phyloP scores from a whole-genome alignment of 2,329 filamentous ascomycete genomes.

The Colletotrichum eremochloae region DNA sequence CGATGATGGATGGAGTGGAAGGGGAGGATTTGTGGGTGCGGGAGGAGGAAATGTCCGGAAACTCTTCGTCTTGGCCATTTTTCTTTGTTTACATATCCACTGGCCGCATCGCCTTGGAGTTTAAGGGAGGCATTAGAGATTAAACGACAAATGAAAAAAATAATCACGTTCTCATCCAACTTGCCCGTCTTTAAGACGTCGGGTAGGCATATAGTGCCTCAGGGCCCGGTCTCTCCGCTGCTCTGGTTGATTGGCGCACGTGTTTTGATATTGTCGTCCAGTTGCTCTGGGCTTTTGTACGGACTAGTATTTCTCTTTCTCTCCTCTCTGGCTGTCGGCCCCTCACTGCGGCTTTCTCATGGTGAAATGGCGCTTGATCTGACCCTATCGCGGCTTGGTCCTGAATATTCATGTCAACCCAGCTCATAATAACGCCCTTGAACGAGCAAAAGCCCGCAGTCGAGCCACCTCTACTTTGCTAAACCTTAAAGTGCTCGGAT shows the following conservation, averaged over 20 bases:
- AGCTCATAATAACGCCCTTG: not conserved
- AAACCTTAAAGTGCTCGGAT: not conserved
- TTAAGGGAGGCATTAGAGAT: constrained; percentile 43
- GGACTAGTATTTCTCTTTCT: not conserved
- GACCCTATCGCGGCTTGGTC: not conserved
- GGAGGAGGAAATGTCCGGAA: constrained; percentile 10
- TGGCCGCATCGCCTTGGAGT: constrained; percentile 43
- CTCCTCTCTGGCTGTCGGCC: too few relatives aligned
- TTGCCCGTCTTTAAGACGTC: not conserved
- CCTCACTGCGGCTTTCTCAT: too few relatives aligned
- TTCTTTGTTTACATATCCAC: constrained; percentile 43
- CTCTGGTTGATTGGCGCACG: not conserved
- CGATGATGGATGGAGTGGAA: constrained; percentile 30
- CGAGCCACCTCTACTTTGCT: not conserved
- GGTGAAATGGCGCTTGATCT: too few relatives aligned
- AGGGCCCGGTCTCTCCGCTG: not conserved
- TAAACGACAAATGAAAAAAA: constrained; percentile 42
- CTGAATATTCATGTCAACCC: not conserved
- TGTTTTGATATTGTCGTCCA: not conserved
- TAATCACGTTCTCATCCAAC: constrained; percentile 28
- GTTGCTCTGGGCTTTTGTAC: not conserved
- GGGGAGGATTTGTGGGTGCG: not conserved
- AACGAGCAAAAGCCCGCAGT: not conserved
- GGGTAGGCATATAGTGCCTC: too few relatives aligned
- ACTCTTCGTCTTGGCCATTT: constrained; percentile 40